A percentile compares a stretch with the other conserved stretches of the same genome.
Evolutionary conservation across 371 early-diverging fungal genomes (phyloP).

Genomic region (Mycotypha africana): DNA sequence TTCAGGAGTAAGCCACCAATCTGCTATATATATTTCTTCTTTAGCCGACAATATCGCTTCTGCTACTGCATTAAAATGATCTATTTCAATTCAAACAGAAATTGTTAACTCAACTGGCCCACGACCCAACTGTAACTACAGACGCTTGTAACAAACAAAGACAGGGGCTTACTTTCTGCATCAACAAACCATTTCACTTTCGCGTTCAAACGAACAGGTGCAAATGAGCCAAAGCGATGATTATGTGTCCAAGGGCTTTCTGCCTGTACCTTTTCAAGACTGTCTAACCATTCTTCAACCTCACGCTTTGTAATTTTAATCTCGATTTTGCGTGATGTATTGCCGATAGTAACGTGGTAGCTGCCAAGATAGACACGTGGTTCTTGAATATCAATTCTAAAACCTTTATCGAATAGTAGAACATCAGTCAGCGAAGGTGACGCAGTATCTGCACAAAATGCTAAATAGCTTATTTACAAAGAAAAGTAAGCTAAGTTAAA

Average conservation of each 20-base stretch:
- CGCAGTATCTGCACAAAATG: conserved; percentile 49
- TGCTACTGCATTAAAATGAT: conserved; percentile 79
- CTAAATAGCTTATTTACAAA: conserved; percentile 38
- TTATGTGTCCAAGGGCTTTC: conserved; percentile 65
- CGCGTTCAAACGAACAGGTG: conserved; percentile 65
- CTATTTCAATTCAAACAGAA: conserved; percentile 26
- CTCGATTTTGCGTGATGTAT: conserved; percentile 58
- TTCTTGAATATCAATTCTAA: conserved; percentile 35
- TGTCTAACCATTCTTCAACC: conserved; percentile 62
- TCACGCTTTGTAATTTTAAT: conserved; percentile 60
- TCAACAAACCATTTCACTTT: conserved; percentile 82
- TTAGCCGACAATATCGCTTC: conserved; percentile 77
- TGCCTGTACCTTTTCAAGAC: conserved; percentile 51
- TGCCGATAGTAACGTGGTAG: conserved; percentile 43
- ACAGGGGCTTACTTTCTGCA: conserved; percentile 56
- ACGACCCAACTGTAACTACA: too few species aligned
- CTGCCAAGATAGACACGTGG: conserved; percentile 22
- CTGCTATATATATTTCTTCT: conserved; percentile 77
- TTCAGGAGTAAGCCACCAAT: conserved; percentile 92
- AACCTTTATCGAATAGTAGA: conserved; percentile 63
- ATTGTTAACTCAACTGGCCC: too few species aligned
- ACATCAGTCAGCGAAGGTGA: conserved; percentile 62
- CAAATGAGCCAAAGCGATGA: conserved; percentile 77
- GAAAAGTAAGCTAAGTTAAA: background rate
- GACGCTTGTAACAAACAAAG: too few species aligned